These are phyloP conservation scores for Clavispora fructus DNA, from an alignment of 805 yeast genomes.

Conservation along the genomic window DNA sequence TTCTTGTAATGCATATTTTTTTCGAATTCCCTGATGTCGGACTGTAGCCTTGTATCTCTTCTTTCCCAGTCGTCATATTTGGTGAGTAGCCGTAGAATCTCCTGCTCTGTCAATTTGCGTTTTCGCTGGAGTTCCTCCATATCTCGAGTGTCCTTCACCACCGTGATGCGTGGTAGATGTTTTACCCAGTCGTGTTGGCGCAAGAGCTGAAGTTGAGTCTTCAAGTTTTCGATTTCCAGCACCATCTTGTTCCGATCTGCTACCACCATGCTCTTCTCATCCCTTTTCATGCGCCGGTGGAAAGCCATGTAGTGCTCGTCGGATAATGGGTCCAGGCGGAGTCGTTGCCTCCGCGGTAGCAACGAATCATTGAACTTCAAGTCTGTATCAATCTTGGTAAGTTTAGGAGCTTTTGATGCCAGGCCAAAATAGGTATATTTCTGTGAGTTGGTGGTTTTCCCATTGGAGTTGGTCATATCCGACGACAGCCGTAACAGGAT, in stretches of 20 bases:
- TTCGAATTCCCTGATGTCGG: conserved; percentile 18
- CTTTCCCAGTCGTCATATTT: conserved; percentile 37
- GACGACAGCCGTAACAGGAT: conserved; percentile 12
- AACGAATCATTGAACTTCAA: not conserved
- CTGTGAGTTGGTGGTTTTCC: not conserved
- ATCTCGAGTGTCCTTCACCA: conserved; percentile 44
- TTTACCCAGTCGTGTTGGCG: conserved; percentile 43
- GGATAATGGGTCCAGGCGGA: conserved; percentile 35
- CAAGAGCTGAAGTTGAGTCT: conserved; percentile 38
- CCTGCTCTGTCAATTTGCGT: conserved; percentile 46
- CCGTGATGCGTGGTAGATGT: conserved; percentile 43
- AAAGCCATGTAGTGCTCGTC: conserved; percentile 40
- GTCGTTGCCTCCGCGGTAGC: conserved; percentile 19
- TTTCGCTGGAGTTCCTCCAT: conserved; percentile 47
- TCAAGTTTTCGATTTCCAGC: conserved; percentile 53
- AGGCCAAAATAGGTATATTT: conserved; percentile 14
- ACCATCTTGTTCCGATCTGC: conserved; percentile 50
- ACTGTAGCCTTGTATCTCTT: conserved; percentile 23
- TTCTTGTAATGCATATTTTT: not conserved
- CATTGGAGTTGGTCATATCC: conserved; percentile 1
- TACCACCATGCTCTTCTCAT: conserved; percentile 55
- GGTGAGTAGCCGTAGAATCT: conserved; percentile 33
- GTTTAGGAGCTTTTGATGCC: not conserved
- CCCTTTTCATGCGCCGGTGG: conserved; percentile 58
- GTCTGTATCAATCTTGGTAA: not conserved